Evolutionary conservation across 768 basidiomycete genomes (phyloP).

Genomic region (Macrolepiota fuliginosa): DNA sequence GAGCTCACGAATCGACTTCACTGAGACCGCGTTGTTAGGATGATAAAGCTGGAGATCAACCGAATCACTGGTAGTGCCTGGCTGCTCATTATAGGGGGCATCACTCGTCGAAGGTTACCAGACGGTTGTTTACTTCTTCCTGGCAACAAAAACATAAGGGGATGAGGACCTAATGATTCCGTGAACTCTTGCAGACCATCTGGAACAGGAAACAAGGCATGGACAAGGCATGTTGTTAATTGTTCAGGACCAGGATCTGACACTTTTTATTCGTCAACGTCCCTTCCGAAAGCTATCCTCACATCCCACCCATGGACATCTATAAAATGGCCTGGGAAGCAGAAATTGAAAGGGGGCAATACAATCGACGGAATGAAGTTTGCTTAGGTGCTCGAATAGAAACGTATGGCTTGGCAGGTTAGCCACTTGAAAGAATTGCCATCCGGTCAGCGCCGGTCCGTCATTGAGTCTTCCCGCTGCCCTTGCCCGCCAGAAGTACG

Average conservation of each 20-base stretch:
- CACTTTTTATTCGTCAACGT: too few relatives aligned
- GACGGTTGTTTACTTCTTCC: neutral
- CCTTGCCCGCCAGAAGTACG: neutral
- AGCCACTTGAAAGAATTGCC: neutral
- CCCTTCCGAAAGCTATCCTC: too few relatives aligned
- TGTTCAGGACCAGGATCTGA: too few relatives aligned
- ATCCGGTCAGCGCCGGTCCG: neutral
- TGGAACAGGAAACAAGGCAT: too few relatives aligned
- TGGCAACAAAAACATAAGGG: neutral
- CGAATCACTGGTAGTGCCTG: neutral
- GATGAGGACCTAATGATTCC: neutral
- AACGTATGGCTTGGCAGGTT: neutral
- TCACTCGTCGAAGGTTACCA: neutral
- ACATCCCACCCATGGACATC: too few relatives aligned
- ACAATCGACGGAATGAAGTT: too few relatives aligned
- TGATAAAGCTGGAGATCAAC: neutral
- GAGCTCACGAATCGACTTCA: neutral
- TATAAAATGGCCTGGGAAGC: too few relatives aligned
- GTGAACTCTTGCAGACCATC: too few relatives aligned
- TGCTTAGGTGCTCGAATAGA: neutral
- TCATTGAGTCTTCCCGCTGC: neutral
- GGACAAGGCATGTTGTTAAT: too few relatives aligned
- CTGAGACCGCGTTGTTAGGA: slow-evolving; percentile 1
- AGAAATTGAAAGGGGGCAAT: too few relatives aligned
- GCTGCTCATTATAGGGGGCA: neutral